Percentiles rank a stretch among this genome's conserved stretches.
These are phyloP conservation scores for Lepiota venenata DNA, from an alignment of 768 basidiomycete species.

Conservation along the genomic window DNA sequence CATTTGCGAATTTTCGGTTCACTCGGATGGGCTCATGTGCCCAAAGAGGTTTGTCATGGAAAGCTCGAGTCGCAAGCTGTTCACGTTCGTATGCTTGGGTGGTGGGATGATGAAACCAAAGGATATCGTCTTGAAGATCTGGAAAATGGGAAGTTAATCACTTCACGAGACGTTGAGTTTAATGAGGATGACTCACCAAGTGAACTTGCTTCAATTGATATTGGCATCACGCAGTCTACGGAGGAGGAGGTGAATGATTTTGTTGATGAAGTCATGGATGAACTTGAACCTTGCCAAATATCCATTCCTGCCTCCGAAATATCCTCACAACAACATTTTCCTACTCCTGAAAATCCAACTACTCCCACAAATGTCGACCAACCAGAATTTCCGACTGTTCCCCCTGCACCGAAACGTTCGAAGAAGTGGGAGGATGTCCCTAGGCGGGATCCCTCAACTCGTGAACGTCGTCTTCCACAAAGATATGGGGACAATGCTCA, in stretches of 20 bases:
- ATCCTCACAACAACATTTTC: too few relatives aligned
- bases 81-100: neutral
- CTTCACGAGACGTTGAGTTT: neutral
- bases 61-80: conserved; percentile 13
- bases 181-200: neutral
- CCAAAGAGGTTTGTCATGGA: conserved; percentile 4
- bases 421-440: too few relatives aligned
- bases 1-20: conserved; percentile 33
- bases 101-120: conserved; percentile 5
- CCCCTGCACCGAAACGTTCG: too few relatives aligned
- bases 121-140: conserved; percentile 1
- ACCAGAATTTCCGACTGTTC: too few relatives aligned
- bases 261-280: too few relatives aligned
- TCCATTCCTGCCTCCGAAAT: too few relatives aligned
- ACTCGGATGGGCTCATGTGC: conserved; percentile 16
- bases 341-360: too few relatives aligned
- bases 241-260: neutral
- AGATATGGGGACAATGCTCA: too few relatives aligned
- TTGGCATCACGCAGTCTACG: neutral
- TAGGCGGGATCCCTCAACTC: too few relatives aligned
- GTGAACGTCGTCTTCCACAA: too few relatives aligned
- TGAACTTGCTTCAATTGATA: neutral
- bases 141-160: neutral
- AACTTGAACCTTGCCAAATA: too few relatives aligned
- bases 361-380: too few relatives aligned